Evolutionary conservation across 1,139 yeast species (phyloP).

Genomic region (Candida glucosophila): DNA sequence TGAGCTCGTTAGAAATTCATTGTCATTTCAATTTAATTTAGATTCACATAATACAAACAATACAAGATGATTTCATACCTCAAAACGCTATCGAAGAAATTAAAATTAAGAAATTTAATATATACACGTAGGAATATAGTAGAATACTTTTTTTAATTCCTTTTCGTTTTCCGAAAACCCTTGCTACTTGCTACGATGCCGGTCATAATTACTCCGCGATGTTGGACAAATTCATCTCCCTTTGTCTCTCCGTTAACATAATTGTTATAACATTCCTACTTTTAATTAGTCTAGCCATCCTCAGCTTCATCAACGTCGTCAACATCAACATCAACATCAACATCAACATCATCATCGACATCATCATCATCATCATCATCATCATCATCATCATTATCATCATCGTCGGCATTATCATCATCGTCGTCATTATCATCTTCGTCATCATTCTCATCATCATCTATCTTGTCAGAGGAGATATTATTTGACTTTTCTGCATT

Average conservation of each 20-base stretch:
- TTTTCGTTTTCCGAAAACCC: too few species aligned
- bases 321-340: constrained; percentile 31
- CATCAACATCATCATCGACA: constrained; percentile 35
- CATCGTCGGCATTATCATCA: constrained; percentile 18
- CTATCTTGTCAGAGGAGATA: constrained; percentile 20
- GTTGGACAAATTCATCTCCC: too few species aligned
- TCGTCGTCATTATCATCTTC: constrained; percentile 23
- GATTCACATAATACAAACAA: too few species aligned
- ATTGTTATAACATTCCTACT: neutral
- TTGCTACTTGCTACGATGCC: neutral
- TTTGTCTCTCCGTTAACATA: neutral
- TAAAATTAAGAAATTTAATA: too few species aligned
- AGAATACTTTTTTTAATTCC: too few species aligned
- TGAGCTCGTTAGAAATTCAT: constrained; percentile 21
- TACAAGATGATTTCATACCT: too few species aligned
- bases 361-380: constrained; percentile 40
- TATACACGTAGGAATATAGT: too few species aligned
- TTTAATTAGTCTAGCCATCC: neutral
- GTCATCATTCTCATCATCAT: constrained; percentile 20
- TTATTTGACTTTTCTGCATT: constrained; percentile 29
- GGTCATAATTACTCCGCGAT: too few species aligned
- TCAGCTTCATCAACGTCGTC: constrained; percentile 11
- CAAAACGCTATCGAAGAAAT: too few species aligned
- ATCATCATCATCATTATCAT: constrained; percentile 20
- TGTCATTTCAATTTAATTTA: too few species aligned